These are phyloP conservation scores for Diaporthe humulicola DNA, from an alignment of 2,329 filamentous ascomycete species.

Conservation along the genomic window DNA sequence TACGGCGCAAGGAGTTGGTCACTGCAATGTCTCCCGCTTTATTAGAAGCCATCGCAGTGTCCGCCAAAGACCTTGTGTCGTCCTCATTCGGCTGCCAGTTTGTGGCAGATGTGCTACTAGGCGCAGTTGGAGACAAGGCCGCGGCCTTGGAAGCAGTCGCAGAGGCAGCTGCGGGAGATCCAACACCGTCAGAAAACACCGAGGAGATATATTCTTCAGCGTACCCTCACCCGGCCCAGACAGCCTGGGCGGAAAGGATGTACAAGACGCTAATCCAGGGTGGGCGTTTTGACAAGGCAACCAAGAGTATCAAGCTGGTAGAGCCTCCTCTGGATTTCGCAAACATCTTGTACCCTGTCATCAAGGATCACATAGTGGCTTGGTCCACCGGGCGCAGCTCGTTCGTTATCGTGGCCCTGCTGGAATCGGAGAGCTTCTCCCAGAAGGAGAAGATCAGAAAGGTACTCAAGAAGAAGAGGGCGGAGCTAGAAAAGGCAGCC, in stretches of 20 bases:
- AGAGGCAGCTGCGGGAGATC: conserved; percentile 71
- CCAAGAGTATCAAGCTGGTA: conserved; percentile 77
- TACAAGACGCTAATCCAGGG: conserved; percentile 92
- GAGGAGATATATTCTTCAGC: conserved; percentile 55
- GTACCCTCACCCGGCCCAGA: conserved; percentile 70
- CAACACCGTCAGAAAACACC: conserved; percentile 54
- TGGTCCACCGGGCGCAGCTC: conserved; percentile 92
- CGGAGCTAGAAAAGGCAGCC: conserved; percentile 77
- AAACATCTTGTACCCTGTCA: conserved; percentile 83
- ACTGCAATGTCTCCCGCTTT: conserved; percentile 81
- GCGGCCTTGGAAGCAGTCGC: conserved; percentile 79
- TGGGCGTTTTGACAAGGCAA: conserved; percentile 83
- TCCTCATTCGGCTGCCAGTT: conserved; percentile 90
- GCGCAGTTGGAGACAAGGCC: conserved; percentile 81
- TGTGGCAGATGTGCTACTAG: conserved; percentile 84
- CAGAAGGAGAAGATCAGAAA: conserved; percentile 76
- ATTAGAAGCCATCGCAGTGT: conserved; percentile 78
- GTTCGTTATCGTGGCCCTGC: conserved; percentile 85
- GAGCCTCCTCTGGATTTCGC: conserved; percentile 86
- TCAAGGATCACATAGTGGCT: conserved; percentile 78
- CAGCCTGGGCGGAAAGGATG: conserved; percentile 80
- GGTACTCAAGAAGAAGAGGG: conserved; percentile 79
- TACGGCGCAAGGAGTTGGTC: conserved; percentile 81
- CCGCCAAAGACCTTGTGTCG: conserved; percentile 76
- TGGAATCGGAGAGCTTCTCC: conserved; percentile 81